Conservation (phyloP, 495 filamentous ascomycete genomes). For the Xylaria palmicola region DNA sequence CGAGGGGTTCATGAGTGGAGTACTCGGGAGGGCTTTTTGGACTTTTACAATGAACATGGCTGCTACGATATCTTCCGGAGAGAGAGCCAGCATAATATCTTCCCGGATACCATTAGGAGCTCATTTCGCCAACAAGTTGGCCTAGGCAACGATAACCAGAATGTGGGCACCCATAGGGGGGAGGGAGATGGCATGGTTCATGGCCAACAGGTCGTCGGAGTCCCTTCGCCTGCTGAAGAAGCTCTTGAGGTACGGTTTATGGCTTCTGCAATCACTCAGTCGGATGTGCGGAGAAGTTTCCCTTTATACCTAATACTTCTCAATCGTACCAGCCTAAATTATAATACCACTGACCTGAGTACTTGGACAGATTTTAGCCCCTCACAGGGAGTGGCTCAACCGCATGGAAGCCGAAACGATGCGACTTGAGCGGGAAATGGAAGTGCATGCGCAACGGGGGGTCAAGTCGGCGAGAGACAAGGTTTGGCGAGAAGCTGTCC, state of each 20-base stretch:
- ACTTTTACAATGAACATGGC: background rate
- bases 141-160: background rate
- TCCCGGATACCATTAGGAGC: background rate
- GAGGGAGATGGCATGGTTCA: background rate
- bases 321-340: no score
- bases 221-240: background rate
- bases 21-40: background rate
- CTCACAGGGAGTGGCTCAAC: background rate
- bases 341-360: background rate
- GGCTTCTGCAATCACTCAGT: background rate
- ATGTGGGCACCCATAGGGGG: no score
- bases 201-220: background rate
- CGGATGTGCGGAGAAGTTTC: background rate
- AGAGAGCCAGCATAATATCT: background rate
- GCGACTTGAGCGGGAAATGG: background rate
- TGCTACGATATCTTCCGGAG: background rate
- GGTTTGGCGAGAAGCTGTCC: background rate
- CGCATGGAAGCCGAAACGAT: background rate
- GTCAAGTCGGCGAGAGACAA: background rate
- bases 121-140: background rate
- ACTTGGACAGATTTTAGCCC: background rate
- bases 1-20: conserved; percentile 11
- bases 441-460: background rate
- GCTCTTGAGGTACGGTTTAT: background rate
- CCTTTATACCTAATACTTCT: no score